Conservation (phyloP, 2,329 filamentous ascomycete species). For the Decorospora gaudefroyi region DNA sequence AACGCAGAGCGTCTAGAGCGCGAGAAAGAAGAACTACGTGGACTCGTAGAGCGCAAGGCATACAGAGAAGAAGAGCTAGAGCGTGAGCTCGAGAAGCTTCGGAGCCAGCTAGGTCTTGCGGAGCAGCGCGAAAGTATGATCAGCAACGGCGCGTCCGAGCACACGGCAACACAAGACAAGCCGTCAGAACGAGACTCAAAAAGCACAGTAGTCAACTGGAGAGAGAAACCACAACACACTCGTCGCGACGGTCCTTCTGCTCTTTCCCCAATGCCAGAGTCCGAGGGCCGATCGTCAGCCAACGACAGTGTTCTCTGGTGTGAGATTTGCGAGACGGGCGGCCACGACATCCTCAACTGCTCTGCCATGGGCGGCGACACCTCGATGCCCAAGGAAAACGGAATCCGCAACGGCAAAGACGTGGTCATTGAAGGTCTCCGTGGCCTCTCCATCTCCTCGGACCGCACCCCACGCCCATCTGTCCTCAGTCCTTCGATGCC, state of each 20-base stretch:
- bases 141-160: slow-evolving; percentile 56
- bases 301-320: slow-evolving; percentile 80
- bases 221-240: slow-evolving; percentile 38
- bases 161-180: slow-evolving; percentile 54
- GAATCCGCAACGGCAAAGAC: slow-evolving; percentile 34
- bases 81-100: slow-evolving; percentile 71
- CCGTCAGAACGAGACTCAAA: slow-evolving; percentile 68
- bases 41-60: slow-evolving; percentile 71
- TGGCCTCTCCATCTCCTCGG: slow-evolving; percentile 42
- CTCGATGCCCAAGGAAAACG: slow-evolving; percentile 26
- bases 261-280: slow-evolving; percentile 70
- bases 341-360: slow-evolving; percentile 93
- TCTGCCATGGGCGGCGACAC: slow-evolving; percentile 76
- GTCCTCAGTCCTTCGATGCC: slow-evolving; percentile 40
- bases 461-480: slow-evolving; percentile 33
- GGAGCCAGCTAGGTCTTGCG: slow-evolving; percentile 39
- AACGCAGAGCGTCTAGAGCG: slow-evolving; percentile 73
- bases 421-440: slow-evolving; percentile 41
- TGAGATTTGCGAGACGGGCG: slow-evolving; percentile 90
- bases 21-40: slow-evolving; percentile 78
- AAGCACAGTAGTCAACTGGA: slow-evolving; percentile 65
- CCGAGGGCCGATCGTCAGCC: slow-evolving; percentile 62
- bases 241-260: slow-evolving; percentile 48
- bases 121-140: slow-evolving; percentile 60
- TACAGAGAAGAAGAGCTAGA: slow-evolving; percentile 83